A percentile compares a stretch with the other conserved stretches of the same genome.
Evolutionary conservation across 2,329 filamentous ascomycete genomes (phyloP).

Genomic region (Penicillium sp.): DNA sequence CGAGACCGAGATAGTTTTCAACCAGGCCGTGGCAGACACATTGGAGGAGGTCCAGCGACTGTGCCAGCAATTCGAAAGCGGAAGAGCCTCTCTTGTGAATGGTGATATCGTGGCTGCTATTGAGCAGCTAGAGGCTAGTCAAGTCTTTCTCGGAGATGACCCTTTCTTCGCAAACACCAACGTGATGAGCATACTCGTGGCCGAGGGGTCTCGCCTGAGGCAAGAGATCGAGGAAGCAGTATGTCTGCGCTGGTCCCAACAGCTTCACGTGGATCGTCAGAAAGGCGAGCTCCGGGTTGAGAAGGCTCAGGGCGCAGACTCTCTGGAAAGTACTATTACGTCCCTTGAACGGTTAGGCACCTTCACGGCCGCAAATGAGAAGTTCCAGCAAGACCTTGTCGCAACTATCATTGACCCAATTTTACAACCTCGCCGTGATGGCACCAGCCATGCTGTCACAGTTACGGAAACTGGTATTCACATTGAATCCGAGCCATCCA

Average conservation of each 20-base stretch:
- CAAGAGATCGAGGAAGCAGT: conserved; percentile 69
- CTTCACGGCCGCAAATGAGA: conserved; percentile 33
- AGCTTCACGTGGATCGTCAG: conserved; percentile 67
- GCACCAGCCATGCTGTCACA: conserved; percentile 30
- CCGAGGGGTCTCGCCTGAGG: conserved; percentile 69
- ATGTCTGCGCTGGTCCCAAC: conserved; percentile 69
- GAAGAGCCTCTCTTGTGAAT: conserved; percentile 49
- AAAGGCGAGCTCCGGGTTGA: conserved; percentile 61
- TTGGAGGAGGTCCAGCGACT: conserved; percentile 57
- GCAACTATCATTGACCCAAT: conserved; percentile 38
- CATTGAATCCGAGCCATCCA: conserved; percentile 29
- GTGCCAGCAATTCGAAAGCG: conserved; percentile 53
- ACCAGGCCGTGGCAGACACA: conserved; percentile 55
- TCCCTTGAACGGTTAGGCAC: conserved; percentile 38
- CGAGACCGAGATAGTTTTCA: conserved; percentile 64
- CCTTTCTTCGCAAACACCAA: conserved; percentile 40
- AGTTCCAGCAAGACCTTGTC: conserved; percentile 39
- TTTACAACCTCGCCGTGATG: conserved; percentile 30
- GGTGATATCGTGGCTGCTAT: conserved; percentile 54
- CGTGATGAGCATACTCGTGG: conserved; percentile 61
- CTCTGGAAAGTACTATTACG: conserved; percentile 36
- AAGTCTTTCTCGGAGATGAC: conserved; percentile 32
- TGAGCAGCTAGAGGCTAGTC: conserved; percentile 52
- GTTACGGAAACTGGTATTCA: conserved; percentile 34
- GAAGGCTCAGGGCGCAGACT: conserved; percentile 47